Conservation (phyloP, 2,329 filamentous ascomycete species). For the Cladosporium sp. region DNA sequence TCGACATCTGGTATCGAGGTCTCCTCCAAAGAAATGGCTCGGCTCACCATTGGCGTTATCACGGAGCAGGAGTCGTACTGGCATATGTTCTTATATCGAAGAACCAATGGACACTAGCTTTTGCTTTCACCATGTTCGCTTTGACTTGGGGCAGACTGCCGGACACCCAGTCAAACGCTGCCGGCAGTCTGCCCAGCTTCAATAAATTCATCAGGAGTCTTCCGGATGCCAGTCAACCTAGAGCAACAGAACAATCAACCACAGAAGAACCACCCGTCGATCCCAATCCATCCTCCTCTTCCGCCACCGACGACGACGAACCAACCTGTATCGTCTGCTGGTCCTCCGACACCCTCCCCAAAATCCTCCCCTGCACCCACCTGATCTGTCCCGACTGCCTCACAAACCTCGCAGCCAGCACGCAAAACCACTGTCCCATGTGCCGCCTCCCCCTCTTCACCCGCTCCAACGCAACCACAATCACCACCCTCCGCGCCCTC, state of each 20-base stretch:
- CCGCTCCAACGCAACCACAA: neutral
- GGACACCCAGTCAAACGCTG: neutral
- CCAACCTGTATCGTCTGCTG: slow-evolving; percentile 7
- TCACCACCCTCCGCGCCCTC: neutral
- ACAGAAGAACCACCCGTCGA: neutral
- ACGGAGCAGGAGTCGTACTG: neutral
- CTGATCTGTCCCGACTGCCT: slow-evolving; percentile 1
- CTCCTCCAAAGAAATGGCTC: neutral
- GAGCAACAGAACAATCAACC: neutral
- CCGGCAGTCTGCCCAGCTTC: neutral
- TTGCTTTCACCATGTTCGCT: neutral
- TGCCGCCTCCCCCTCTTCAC: slow-evolving; percentile 1
- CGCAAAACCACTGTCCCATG: slow-evolving; percentile 1
- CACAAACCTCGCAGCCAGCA: neutral
- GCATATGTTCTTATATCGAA: neutral
- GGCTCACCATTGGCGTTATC: neutral
- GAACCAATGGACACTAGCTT: neutral
- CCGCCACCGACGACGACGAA: neutral
- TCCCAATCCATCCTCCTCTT: neutral
- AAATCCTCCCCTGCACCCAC: neutral
- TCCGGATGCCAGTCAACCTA: neutral
- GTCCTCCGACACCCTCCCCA: slow-evolving; percentile 1
- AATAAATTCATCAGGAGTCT: neutral
- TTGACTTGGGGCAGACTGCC: slow-evolving; percentile 5
- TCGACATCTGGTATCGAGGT: slow-evolving; percentile 1